Evolutionary conservation across 2,329 filamentous ascomycete species (phyloP).

Genomic region (Exophiala calicioides): DNA sequence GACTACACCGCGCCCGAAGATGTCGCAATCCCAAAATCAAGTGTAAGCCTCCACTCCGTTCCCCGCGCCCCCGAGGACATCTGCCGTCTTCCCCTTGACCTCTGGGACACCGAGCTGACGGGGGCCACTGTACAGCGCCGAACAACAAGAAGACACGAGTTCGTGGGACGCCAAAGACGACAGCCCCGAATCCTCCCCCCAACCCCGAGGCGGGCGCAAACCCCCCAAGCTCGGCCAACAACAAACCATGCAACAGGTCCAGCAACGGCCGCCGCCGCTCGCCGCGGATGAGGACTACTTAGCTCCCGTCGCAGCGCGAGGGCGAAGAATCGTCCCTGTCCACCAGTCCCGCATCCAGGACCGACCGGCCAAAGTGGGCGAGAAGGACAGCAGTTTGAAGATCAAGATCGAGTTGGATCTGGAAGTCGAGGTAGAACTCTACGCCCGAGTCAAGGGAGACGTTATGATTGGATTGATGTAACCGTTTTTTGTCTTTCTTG

Average conservation of each 20-base stretch:
- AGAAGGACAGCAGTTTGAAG: neutral
- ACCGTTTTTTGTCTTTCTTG: too few species aligned
- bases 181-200: neutral
- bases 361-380: neutral
- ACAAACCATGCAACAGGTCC: neutral
- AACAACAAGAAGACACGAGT: neutral
- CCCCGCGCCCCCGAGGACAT: too few species aligned
- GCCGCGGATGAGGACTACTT: neutral
- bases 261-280: too few species aligned
- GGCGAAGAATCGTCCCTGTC: neutral
- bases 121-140: too few species aligned
- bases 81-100: too few species aligned
- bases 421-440: neutral
- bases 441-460: neutral
- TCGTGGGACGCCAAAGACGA: neutral
- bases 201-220: neutral
- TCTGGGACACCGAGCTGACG: too few species aligned
- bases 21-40: too few species aligned
- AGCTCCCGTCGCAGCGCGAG: neutral
- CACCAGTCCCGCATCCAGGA: neutral
- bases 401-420: neutral
- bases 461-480: neutral
- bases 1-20: too few species aligned
- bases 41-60: too few species aligned
- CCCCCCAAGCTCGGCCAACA: neutral